A percentile compares a stretch with the other conserved stretches of the same genome.
These are phyloP conservation scores for Opeltia flavorubescens DNA, from an alignment of 495 filamentous ascomycete genomes.

Conservation along the genomic window DNA sequence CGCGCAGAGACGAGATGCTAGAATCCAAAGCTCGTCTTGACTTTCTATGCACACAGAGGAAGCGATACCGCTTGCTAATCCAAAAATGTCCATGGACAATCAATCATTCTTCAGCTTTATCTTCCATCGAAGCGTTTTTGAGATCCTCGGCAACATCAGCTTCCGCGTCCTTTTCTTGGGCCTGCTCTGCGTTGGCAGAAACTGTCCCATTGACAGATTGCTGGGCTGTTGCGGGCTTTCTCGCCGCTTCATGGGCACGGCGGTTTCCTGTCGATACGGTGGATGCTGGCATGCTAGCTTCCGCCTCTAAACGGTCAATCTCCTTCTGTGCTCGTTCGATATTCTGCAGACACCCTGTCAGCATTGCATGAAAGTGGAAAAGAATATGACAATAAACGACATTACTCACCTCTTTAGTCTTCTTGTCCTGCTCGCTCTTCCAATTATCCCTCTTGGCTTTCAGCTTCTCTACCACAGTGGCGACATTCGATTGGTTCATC, in stretches of 20 bases:
- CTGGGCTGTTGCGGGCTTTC: constrained; percentile 38
- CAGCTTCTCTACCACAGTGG: constrained; percentile 67
- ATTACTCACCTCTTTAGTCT: constrained; percentile 72
- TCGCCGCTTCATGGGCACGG: constrained; percentile 26
- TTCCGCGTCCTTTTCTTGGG: constrained; percentile 43
- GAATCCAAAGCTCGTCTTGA: too few relatives aligned
- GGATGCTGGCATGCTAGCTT: constrained; percentile 31
- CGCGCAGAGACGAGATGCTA: too few relatives aligned
- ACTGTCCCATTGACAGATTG: constrained; percentile 37
- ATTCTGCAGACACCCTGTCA: constrained; percentile 37
- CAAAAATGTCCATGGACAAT: too few relatives aligned
- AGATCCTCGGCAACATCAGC: constrained; percentile 44
- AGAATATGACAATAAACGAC: constrained; percentile 8
- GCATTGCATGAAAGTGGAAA: not conserved
- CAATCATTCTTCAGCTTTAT: constrained; percentile 20
- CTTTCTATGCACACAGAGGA: too few relatives aligned
- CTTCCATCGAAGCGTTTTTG: constrained; percentile 44
- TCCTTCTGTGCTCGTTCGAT: constrained; percentile 57
- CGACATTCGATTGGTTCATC: constrained; percentile 68
- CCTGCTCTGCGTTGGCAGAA: constrained; percentile 37
- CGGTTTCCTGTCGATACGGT: constrained; percentile 13
- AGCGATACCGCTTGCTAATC: too few relatives aligned
- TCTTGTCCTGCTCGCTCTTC: constrained; percentile 78
- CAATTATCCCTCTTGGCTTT: constrained; percentile 83
- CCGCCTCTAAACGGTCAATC: constrained; percentile 47